Conservation (phyloP, 2,329 filamentous ascomycete genomes). For the Apiospora marii region DNA sequence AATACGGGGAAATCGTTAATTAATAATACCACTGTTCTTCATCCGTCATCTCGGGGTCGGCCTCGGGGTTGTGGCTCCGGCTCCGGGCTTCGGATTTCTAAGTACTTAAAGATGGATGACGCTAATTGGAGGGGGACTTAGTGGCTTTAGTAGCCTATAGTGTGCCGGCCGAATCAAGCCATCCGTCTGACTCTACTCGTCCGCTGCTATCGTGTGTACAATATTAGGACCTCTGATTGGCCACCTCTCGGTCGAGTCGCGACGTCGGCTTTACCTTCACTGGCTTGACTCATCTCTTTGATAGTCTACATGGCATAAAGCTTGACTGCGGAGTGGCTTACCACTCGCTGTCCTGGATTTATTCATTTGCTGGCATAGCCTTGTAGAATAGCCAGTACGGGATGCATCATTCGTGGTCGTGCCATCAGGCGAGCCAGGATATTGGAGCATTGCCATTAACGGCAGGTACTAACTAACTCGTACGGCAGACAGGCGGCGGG, state of each 20-base stretch:
- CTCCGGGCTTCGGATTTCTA: neutral
- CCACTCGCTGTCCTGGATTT: too few relatives aligned
- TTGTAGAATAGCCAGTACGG: neutral
- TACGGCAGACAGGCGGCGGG: neutral
- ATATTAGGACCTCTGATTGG: too few relatives aligned
- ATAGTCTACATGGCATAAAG: neutral
- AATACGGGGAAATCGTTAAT: neutral
- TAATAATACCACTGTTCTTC: neutral
- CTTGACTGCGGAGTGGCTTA: neutral
- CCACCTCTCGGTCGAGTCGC: too few relatives aligned
- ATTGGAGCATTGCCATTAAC: neutral
- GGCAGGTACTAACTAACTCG: neutral
- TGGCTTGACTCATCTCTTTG: neutral
- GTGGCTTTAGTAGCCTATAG: too few relatives aligned
- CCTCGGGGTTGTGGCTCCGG: neutral
- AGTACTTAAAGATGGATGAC: neutral
- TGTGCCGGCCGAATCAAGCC: too few relatives aligned
- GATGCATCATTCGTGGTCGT: neutral
- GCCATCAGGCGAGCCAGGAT: neutral
- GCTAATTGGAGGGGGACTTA: too few relatives aligned
- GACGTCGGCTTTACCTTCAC: fast-evolving
- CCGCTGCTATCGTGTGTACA: too few relatives aligned
- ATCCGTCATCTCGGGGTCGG: constrained; percentile 1
- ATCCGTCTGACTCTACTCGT: too few relatives aligned
- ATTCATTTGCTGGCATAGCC: neutral